Evolutionary conservation across 2,329 filamentous ascomycete species (phyloP).

Genomic region (Stagonosporopsis cucurbitacearum): DNA sequence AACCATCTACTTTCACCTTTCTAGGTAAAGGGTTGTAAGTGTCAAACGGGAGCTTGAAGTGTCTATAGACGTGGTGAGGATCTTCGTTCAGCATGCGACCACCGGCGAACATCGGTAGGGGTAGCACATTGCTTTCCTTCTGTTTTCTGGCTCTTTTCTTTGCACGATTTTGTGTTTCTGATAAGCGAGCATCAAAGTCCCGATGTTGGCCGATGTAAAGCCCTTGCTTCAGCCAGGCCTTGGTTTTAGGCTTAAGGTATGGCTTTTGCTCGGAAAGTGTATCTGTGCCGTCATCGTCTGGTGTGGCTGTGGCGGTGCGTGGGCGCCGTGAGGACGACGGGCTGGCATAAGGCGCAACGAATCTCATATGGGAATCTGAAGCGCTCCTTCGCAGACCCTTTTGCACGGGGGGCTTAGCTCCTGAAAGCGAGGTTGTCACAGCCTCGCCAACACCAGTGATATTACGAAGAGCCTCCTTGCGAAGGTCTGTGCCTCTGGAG

Average conservation of each 20-base stretch:
- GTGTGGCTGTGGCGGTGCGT: constrained; percentile 28
- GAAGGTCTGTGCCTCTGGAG: constrained; percentile 42
- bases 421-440: constrained; percentile 43
- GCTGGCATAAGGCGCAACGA: constrained; percentile 20
- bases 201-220: constrained; percentile 81
- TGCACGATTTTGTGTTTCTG: constrained; percentile 55
- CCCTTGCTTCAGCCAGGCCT: constrained; percentile 82
- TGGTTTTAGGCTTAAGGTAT: constrained; percentile 56
- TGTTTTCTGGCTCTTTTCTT: constrained; percentile 37
- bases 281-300: constrained; percentile 22
- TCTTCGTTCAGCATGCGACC: constrained; percentile 71
- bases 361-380: constrained; percentile 33
- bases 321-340: constrained; percentile 32
- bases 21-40: constrained; percentile 85
- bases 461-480: constrained; percentile 43
- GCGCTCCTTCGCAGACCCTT: constrained; percentile 37
- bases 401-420: constrained; percentile 45
- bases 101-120: constrained; percentile 79
- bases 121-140: constrained; percentile 66
- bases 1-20: constrained; percentile 91
- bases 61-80: constrained; percentile 57
- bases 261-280: constrained; percentile 24
- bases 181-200: constrained; percentile 51
- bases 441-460: constrained; percentile 37
- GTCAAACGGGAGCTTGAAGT: constrained; percentile 90